Conservation (phyloP, 331 rosid species). For the Dryas integrifolia region DNA sequence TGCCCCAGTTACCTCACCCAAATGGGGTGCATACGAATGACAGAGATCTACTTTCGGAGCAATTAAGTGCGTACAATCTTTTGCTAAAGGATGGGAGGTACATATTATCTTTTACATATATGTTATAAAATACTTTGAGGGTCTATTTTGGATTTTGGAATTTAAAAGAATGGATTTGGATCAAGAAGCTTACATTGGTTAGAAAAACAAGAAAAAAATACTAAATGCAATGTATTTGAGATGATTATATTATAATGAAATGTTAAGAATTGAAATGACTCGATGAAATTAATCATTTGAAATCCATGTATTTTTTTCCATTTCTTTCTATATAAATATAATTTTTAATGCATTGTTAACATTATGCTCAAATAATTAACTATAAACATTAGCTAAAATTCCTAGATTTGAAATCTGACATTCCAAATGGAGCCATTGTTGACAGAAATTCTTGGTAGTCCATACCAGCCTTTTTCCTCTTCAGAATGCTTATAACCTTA, state of each 20-base stretch:
- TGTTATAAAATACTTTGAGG: not conserved
- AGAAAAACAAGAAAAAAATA: not conserved
- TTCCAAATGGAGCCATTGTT: not conserved
- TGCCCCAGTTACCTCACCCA: conserved; percentile 38
- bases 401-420: not conserved
- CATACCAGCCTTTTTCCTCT: conserved; percentile 7
- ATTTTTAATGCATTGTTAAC: not conserved
- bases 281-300: not conserved
- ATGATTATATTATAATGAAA: not conserved
- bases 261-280: not conserved
- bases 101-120: conserved; percentile 11
- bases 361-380: not conserved
- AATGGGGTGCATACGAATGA: conserved; percentile 39
- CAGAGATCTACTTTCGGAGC: conserved; percentile 42
- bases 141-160: not conserved
- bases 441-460: not conserved
- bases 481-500: conserved; percentile 16
- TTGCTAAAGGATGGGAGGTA: conserved; percentile 76
- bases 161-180: not conserved
- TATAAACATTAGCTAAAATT: not conserved
- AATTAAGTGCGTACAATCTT: conserved; percentile 53
- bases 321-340: not conserved
- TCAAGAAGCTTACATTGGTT: not conserved
- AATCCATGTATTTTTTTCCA: not conserved
- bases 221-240: not conserved